phyloP scores from a whole-genome alignment of 208 protist genomes.

The Acanthamoeba lenticulata region DNA sequence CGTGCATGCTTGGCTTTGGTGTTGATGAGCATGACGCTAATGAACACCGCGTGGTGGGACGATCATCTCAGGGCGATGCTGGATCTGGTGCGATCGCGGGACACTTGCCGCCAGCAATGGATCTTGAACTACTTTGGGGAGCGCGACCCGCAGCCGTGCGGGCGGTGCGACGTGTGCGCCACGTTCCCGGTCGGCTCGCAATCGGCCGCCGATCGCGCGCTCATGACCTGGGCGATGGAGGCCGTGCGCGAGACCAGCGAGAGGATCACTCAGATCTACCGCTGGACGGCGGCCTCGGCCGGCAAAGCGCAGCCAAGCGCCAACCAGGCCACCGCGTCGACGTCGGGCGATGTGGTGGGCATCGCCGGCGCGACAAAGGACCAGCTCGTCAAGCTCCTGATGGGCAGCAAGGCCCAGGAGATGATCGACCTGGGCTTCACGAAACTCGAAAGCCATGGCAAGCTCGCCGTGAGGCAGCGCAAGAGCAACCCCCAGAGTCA shows the following conservation, averaged over 20 bases:
- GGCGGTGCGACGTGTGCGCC: constrained; percentile 35
- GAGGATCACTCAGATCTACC: constrained; percentile 26
- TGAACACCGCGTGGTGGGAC: too few species aligned
- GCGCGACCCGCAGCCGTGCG: constrained; percentile 1
- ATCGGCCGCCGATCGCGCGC: background rate
- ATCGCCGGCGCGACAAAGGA: constrained; percentile 37
- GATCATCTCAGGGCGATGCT: constrained; percentile 6
- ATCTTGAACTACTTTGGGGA: constrained; percentile 62
- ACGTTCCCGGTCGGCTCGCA: background rate
- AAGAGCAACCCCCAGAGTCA: too few species aligned
- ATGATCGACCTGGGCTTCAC: background rate
- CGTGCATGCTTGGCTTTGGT: too few species aligned
- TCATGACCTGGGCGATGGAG: background rate
- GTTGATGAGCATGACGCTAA: too few species aligned
- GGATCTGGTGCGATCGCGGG: background rate
- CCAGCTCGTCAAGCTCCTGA: background rate
- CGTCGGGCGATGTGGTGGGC: background rate
- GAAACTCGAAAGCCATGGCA: constrained; percentile 3
- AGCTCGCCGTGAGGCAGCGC: too few species aligned
- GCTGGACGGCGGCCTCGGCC: background rate
- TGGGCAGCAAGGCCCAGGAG: background rate
- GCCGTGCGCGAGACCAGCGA: constrained; percentile 49
- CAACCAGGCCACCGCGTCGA: too few species aligned
- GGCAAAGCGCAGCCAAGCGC: background rate
- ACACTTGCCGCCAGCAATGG: constrained; percentile 10